Conservation (phyloP, 1,284 basidiomycete genomes). For the Meira nashicola region DNA sequence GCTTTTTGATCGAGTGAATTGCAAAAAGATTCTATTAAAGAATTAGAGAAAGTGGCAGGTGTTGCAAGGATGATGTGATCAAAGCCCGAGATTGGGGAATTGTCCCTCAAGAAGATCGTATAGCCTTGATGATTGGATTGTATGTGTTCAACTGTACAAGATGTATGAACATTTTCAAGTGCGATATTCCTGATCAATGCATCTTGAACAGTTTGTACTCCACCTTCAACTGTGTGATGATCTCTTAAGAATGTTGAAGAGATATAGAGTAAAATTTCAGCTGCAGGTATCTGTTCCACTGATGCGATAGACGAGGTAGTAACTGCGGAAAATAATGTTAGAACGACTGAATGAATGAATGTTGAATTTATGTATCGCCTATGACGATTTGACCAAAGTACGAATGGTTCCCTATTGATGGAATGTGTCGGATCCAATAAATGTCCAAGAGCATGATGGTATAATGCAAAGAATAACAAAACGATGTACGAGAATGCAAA, state of each 20-base stretch:
- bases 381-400: slow-evolving; percentile 16
- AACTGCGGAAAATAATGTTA: slow-evolving; percentile 41
- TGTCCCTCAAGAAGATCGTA: no score
- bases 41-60: slow-evolving; percentile 41
- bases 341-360: slow-evolving; percentile 32
- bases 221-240: slow-evolving; percentile 45
- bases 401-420: slow-evolving; percentile 21
- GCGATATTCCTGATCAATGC: slow-evolving; percentile 19
- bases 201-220: slow-evolving; percentile 39
- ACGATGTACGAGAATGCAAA: slow-evolving; percentile 39
- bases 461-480: slow-evolving; percentile 32
- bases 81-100: slow-evolving; percentile 14
- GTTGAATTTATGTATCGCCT: slow-evolving; percentile 12
- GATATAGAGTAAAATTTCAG: slow-evolving; percentile 48
- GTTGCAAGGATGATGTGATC: slow-evolving; percentile 48
- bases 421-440: slow-evolving; percentile 30
- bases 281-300: slow-evolving; percentile 32
- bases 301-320: slow-evolving; percentile 32
- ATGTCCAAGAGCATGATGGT: slow-evolving; percentile 29
- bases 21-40: slow-evolving; percentile 23
- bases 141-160: neutral
- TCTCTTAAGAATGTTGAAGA: slow-evolving; percentile 37
- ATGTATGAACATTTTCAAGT: slow-evolving; percentile 8
- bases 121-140: no score
- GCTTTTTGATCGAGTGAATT: neutral